Evolutionary conservation across 108 stramenopile genomes (phyloP).

Genomic region (Schizochytrium sp.): DNA sequence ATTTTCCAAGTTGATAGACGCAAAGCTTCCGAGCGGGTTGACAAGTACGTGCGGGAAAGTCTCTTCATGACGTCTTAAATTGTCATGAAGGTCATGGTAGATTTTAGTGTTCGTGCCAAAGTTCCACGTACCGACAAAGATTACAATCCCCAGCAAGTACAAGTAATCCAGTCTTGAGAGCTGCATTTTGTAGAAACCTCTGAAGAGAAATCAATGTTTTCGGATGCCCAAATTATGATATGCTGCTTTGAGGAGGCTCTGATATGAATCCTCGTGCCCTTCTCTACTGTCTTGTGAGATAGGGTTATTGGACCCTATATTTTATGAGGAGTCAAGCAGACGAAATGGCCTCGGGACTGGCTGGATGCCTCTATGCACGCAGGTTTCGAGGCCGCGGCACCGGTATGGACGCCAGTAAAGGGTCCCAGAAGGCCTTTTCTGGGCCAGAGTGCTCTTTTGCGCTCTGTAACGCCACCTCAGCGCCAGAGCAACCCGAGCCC

Average conservation of each 20-base stretch:
- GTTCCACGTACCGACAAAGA: slow-evolving; percentile 24
- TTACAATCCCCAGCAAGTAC: slow-evolving; percentile 7
- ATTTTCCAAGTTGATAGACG: neutral
- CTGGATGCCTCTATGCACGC: neutral
- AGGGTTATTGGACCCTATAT: no score
- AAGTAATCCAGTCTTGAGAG: neutral
- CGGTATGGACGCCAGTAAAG: neutral
- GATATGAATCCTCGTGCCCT: no score
- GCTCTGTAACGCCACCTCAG: no score
- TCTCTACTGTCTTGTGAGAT: no score
- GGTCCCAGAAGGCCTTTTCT: no score
- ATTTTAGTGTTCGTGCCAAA: slow-evolving; percentile 47
- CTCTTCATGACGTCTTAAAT: slow-evolving; percentile 25
- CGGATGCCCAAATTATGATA: no score
- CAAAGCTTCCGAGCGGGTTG: slow-evolving; percentile 31
- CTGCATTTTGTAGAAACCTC: neutral
- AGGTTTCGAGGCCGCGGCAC: neutral
- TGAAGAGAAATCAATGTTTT: no score
- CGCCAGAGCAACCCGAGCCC: no score
- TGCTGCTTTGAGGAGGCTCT: no score
- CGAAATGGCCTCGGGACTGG: neutral
- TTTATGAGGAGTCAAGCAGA: no score
- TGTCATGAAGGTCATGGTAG: slow-evolving; percentile 50
- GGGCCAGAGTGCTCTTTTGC: no score
- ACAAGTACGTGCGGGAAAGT: neutral